A percentile compares a stretch with the other conserved stretches of the same genome.
Conservation (phyloP, 2,329 filamentous ascomycete species). For the Trichoderma asperellum region DNA sequence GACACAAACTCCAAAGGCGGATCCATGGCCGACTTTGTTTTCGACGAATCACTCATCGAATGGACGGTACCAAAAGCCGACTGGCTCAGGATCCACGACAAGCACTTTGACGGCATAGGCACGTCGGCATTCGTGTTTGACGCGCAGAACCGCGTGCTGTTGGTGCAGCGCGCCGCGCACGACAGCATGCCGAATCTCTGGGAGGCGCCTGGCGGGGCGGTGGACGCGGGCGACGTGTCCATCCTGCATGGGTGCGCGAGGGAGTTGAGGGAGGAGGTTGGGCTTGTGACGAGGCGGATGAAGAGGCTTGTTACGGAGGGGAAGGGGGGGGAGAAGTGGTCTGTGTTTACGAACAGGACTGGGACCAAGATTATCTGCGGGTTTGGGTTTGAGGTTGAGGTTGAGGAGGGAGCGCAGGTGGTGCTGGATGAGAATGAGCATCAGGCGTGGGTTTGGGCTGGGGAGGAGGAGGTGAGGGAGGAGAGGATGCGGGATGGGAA, state of each 20-base stretch:
- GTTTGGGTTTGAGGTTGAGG: constrained; percentile 46
- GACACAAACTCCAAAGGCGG: constrained; percentile 12
- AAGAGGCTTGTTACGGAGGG: constrained; percentile 39
- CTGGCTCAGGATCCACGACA: constrained; percentile 25
- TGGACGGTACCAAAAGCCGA: constrained; percentile 15
- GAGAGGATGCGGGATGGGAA: constrained; percentile 36
- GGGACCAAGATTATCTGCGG: constrained; percentile 39
- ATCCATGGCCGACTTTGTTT: constrained; percentile 8
- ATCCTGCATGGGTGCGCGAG: constrained; percentile 51
- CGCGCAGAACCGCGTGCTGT: constrained; percentile 43
- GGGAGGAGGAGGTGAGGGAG: constrained; percentile 43
- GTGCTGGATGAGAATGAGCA: constrained; percentile 48
- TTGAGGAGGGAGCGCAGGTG: constrained; percentile 37
- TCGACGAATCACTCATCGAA: constrained; percentile 26
- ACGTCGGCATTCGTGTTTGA: constrained; percentile 45
- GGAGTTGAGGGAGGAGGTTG: constrained; percentile 55
- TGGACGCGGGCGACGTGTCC: constrained; percentile 47
- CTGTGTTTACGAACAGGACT: constrained; percentile 42
- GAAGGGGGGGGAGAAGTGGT: constrained; percentile 31
- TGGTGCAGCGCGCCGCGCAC: constrained; percentile 51
- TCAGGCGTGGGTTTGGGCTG: constrained; percentile 46
- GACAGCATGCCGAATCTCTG: constrained; percentile 52
- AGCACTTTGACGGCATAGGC: constrained; percentile 39
- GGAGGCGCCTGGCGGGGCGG: constrained; percentile 56
- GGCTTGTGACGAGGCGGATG: constrained; percentile 42